Percentiles rank a stretch among this genome's conserved stretches.
These are phyloP conservation scores for Sporothrix globosa DNA, from an alignment of 2,329 filamentous ascomycete species.

Conservation along the genomic window DNA sequence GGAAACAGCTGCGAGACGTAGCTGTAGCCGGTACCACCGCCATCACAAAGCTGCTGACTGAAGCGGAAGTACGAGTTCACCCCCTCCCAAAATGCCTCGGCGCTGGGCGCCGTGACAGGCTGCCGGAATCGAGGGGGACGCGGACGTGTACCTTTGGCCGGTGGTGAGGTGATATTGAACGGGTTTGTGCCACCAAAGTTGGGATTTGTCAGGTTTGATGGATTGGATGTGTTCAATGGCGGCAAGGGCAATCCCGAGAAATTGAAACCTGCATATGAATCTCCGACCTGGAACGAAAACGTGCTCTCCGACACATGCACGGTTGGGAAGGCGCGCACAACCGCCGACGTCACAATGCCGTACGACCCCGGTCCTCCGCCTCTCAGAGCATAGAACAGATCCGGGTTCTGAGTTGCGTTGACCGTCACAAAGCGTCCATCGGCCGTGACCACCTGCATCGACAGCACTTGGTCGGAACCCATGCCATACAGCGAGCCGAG, in stretches of 20 bases:
- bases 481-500: slow-evolving; percentile 53
- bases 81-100: slow-evolving; percentile 41
- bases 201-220: slow-evolving; percentile 26
- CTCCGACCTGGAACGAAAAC: slow-evolving; percentile 31
- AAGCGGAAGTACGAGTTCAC: slow-evolving; percentile 44
- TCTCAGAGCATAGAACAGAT: slow-evolving; percentile 61
- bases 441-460: slow-evolving; percentile 52
- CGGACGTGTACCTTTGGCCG: not conserved
- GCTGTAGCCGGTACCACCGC: slow-evolving; percentile 45
- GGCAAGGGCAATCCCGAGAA: not conserved
- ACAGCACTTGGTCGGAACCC: slow-evolving; percentile 55
- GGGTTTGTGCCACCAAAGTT: not conserved
- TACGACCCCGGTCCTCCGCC: slow-evolving; percentile 50
- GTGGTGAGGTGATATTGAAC: slow-evolving; percentile 19
- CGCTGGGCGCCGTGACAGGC: slow-evolving; percentile 22
- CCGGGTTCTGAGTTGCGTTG: slow-evolving; percentile 45
- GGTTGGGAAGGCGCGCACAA: slow-evolving; percentile 34
- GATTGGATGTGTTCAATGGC: slow-evolving; percentile 9
- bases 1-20: slow-evolving; percentile 39
- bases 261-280: not conserved
- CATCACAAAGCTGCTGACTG: slow-evolving; percentile 43
- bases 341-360: slow-evolving; percentile 35
- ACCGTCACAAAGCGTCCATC: slow-evolving; percentile 52
- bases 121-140: not conserved
- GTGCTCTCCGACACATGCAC: slow-evolving; percentile 31